These are phyloP conservation scores for Macrocybe gigantea DNA, from an alignment of 768 basidiomycete genomes.

Conservation along the genomic window DNA sequence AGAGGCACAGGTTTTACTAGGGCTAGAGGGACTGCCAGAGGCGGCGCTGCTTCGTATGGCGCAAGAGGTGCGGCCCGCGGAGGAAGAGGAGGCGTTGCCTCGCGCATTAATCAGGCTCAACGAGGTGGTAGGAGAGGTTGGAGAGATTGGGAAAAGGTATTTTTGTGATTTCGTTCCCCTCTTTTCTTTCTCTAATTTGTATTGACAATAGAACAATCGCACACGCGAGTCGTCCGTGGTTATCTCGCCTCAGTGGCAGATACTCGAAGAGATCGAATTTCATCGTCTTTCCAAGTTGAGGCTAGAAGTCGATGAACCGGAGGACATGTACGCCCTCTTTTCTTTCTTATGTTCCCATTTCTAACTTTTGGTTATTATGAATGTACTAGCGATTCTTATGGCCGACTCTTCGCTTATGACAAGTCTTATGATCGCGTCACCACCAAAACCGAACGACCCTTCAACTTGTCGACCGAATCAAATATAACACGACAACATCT, in stretches of 20 bases:
- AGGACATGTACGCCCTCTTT: slow-evolving; percentile 65
- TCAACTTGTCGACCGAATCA: slow-evolving; percentile 89
- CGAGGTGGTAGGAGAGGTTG: slow-evolving; percentile 69
- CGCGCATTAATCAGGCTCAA: slow-evolving; percentile 35
- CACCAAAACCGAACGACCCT: slow-evolving; percentile 90
- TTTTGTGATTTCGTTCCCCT: slow-evolving; percentile 6
- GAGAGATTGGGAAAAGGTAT: slow-evolving; percentile 94
- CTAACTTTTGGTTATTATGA: slow-evolving; percentile 7
- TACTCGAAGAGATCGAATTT: slow-evolving; percentile 97
- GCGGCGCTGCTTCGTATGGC: slow-evolving; percentile 30
- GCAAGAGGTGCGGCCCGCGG: slow-evolving; percentile 41
- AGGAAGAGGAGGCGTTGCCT: slow-evolving; percentile 39
- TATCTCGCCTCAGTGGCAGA: slow-evolving; percentile 88
- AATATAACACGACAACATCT: slow-evolving; percentile 96
- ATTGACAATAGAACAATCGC: slow-evolving; percentile 56
- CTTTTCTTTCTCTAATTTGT: neutral
- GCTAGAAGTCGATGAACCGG: slow-evolving; percentile 90
- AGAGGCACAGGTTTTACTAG: slow-evolving; percentile 62
- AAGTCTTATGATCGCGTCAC: slow-evolving; percentile 94
- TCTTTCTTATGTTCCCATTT: neutral
- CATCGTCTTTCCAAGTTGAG: slow-evolving; percentile 85
- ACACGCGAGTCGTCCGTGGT: slow-evolving; percentile 90
- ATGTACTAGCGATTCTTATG: slow-evolving; percentile 67
- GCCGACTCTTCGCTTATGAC: slow-evolving; percentile 88
- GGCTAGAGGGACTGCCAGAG: slow-evolving; percentile 50